Evolutionary conservation across 768 basidiomycete genomes (phyloP), one percentile per base, ranked within the genome.

Genomic region (Trametes meyenii): DNA sequence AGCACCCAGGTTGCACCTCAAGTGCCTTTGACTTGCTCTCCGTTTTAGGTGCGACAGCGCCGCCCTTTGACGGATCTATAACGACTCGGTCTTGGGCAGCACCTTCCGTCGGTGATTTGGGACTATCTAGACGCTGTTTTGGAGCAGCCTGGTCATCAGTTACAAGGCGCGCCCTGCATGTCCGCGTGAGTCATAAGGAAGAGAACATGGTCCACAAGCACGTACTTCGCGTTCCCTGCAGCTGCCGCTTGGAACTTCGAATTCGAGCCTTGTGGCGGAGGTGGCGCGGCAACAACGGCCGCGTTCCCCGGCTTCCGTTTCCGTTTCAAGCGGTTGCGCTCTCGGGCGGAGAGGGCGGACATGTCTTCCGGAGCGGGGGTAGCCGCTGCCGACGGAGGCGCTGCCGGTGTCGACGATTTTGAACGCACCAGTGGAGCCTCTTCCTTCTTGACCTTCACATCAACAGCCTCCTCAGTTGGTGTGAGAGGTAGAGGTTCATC

Each of bases 291-390:
- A 16, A 94, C 92, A 67, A 93, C 93, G 1, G 90, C 91, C 35
- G 87, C 78, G 69, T 89, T 92, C 3, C 93, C 95, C 3, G 83
- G 82, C 69, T 96, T 97, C 58, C 96, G 89, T 72, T 98, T 98
- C 29, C 97, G 84, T 74, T 99, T 99, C 35, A 98, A 78, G 49
- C 96, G 85, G 71, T 97, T 97, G 35, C 91, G 85, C 74, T 98
- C 96, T 55, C 97, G 86, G 12, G 94, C 94, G 35, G 95, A 97
- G 46, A 98, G 77, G 6, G 82, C 83, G 44, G 70, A 76, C 4
- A 79, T 62, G 63, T 88, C 85, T 44, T 86, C 83, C 0, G 87
- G 85, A 0, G 86, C 82, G 2, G 83, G 58, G 0, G 56, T 62
- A 10, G 55, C 58, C 0, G 49, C 23, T 5, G 56, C 61, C 1